Evolutionary conservation across 2,329 filamentous ascomycete genomes (phyloP), one percentile per base, ranked within the genome.

Genomic region (Nemania sp.): DNA sequence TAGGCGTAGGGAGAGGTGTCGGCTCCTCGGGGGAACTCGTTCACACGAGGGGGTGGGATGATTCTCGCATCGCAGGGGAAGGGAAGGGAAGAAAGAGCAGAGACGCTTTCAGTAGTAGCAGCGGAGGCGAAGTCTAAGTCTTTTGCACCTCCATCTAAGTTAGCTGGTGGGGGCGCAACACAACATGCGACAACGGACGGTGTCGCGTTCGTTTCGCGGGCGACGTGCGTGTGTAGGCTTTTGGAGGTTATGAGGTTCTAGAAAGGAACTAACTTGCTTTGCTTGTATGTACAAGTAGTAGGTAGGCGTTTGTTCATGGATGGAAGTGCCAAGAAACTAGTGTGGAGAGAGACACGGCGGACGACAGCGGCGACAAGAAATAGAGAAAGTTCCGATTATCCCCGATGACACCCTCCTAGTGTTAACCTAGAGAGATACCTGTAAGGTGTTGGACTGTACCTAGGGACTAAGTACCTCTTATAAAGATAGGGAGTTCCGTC

Each of bases 41-140:
- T 65, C 27, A 63, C 62, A 64, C 56, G 68, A 64, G 69, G 54
- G 49, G 35, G 29, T 41, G 45, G 45, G 13, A 56, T 56, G 56
- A 56, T 52, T 57, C 47, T 69, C 69, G 59, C 69, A 70, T 70
- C 29, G 60, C 69, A 66, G 59, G 29, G 55, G 62, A 32, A 41
- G 43, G 18, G 47, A n/a, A 10, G 29, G 54, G 49, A 2, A 26
- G n/a, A n/a, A n/a, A n/a, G n/a, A n/a, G n/a, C n/a, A n/a, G n/a
- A n/a, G n/a, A n/a, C n/a, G n/a, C n/a, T n/a, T n/a, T n/a, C n/a
- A n/a, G 53, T 22, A 18, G 27, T 29, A 29, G 26, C 22, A 22
- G 20, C 32, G 32, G 15, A 6, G 35, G 24, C 3, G 43, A 52
- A 7, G 32, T 41, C 38, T 41, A 41, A 11, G 32, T 35, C 32